Evolutionary conservation across 441 rosid genomes (phyloP).

Genomic region (Populus hybrid): DNA sequence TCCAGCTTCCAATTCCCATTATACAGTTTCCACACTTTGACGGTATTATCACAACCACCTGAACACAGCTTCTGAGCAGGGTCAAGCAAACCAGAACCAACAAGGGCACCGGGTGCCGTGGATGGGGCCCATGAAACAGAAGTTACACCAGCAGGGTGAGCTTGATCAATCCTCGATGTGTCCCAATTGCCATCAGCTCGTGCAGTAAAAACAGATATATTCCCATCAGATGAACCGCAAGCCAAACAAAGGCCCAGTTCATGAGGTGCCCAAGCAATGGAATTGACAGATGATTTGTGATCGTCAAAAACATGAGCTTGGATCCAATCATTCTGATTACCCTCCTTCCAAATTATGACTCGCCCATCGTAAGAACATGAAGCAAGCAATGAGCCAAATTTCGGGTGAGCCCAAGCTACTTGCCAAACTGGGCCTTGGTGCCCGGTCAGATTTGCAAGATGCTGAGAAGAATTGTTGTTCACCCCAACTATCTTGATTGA

Average conservation of each 20-base stretch:
- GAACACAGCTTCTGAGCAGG: slow-evolving; percentile 48
- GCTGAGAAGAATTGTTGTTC: slow-evolving; percentile 61
- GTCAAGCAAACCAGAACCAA: slow-evolving; percentile 41
- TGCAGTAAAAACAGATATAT: slow-evolving; percentile 44
- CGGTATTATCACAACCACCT: slow-evolving; percentile 69
- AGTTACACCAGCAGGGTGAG: slow-evolving; percentile 52
- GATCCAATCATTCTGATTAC: slow-evolving; percentile 43
- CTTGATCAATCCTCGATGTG: slow-evolving; percentile 40
- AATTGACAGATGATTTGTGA: slow-evolving; percentile 48
- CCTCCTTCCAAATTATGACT: slow-evolving; percentile 51
- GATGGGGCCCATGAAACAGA: slow-evolving; percentile 53
- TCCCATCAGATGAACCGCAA: slow-evolving; percentile 52
- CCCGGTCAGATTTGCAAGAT: slow-evolving; percentile 58
- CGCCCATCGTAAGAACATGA: slow-evolving; percentile 48
- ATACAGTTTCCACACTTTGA: slow-evolving; percentile 71
- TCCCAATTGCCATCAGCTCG: slow-evolving; percentile 49
- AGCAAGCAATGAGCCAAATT: slow-evolving; percentile 50
- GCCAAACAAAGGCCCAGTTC: slow-evolving; percentile 53
- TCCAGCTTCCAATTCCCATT: slow-evolving; percentile 72
- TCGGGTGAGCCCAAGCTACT: slow-evolving; percentile 53
- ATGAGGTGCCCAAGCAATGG: slow-evolving; percentile 52
- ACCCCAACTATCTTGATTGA: slow-evolving; percentile 65
- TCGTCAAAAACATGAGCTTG: slow-evolving; percentile 38
- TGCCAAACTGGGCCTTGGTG: slow-evolving; percentile 65
- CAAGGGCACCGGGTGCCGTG: slow-evolving; percentile 42